These are phyloP conservation scores for Phytopythium kandeliae DNA, from an alignment of 352 stramenopile genomes.

Conservation along the genomic window DNA sequence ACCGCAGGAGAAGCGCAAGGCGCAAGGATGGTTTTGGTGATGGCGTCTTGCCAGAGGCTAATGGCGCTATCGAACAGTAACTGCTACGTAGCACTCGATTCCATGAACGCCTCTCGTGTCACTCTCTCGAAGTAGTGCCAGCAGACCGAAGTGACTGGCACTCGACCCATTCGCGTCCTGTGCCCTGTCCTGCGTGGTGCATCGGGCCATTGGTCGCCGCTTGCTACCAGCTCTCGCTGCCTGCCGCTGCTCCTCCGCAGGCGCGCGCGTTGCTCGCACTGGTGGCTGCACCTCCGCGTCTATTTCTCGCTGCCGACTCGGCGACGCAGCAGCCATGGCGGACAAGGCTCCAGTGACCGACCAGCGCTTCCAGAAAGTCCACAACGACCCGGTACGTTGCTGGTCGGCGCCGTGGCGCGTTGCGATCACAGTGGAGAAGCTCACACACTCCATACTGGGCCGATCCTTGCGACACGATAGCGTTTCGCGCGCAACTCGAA, in stretches of 20 bases:
- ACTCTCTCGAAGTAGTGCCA: background rate
- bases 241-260: no score
- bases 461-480: constrained; percentile 10
- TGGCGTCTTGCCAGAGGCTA: no score
- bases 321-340: constrained; percentile 20
- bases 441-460: no score
- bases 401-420: background rate
- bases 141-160: background rate
- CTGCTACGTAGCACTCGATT: no score
- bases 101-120: background rate
- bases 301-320: no score
- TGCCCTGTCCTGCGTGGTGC: no score
- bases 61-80: no score
- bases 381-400: constrained; percentile 68
- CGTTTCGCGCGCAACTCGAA: constrained; percentile 74
- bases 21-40: constrained; percentile 70
- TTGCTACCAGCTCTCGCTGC: background rate
- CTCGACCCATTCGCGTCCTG: background rate
- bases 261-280: background rate
- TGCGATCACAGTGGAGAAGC: background rate
- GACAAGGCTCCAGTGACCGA: constrained; percentile 44
- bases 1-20: constrained; percentile 45
- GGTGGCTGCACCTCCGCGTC: no score
- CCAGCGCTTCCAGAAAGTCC: constrained; percentile 80
- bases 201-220: background rate